Evolutionary conservation across 495 filamentous ascomycete genomes (phyloP), one percentile per base, ranked within the genome.

Genomic region (Oidiodendron maius): DNA sequence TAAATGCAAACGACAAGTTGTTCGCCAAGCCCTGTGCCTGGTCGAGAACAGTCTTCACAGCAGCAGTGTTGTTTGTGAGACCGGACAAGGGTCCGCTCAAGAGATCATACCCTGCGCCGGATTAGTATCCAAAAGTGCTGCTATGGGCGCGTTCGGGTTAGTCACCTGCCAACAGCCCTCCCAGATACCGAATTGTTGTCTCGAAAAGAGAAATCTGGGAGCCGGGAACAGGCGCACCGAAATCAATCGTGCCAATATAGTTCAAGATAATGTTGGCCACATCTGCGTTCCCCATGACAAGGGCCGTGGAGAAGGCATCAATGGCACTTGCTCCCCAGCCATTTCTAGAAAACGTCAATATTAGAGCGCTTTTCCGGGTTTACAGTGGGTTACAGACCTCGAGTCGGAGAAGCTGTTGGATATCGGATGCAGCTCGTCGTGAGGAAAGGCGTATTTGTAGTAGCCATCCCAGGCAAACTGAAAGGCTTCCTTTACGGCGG

Each of bases 131-230:
- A n/a, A n/a, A n/a, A n/a, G n/a, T 49, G 23, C 54, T 15, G n/a
- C 49, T 20, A 30, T 13, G 5, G 38, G 12, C 32, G 26, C 12
- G 6, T 3, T 13, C 10, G 38, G 12, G 36, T 36, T 6, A 30
- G 56, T 56, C 55, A 75, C 73, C 70, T 8, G 89, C 86, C 35
- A 94, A 53, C 53, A 95, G 70, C 15, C 89, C 89, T 13, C 72
- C 89, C 3, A 95, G 68, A 55, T 94, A 95, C 3, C 89, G 83
- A 57, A 95, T 95, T 2, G 87, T 94, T 2, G 89, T 95, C 65
- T 95, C 89, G 50, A 95, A 95, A 23, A 95, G 66, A 47, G 83
- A 89, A 51, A 94, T 80, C 12, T 67, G 68, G 5, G 63, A 15
- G 22, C 13, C 23, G 8, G 41, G 10, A 18, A 30, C 64, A 1